phyloP scores from a whole-genome alignment of 2,329 filamentous ascomycete species.

The Rhexocercosporidium sp. region DNA sequence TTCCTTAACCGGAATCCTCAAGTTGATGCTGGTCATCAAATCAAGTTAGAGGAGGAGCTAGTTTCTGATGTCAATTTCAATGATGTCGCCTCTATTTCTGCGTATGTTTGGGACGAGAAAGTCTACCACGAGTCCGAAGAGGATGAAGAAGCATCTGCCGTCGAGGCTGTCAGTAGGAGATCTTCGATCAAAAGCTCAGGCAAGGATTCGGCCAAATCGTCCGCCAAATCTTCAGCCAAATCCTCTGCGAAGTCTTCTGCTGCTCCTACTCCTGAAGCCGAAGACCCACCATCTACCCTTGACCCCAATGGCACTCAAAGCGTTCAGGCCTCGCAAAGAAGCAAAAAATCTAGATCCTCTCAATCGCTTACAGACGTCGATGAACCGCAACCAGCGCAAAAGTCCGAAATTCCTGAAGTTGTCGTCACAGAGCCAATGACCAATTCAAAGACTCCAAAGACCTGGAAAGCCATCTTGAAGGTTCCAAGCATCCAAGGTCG shows the following conservation, averaged over 20 bases:
- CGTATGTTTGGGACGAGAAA: neutral
- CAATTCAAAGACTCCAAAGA: neutral
- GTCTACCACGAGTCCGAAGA: conserved; percentile 12
- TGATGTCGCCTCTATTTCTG: neutral
- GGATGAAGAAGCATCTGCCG: conserved; percentile 2
- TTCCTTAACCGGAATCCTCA: neutral
- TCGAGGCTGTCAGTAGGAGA: neutral
- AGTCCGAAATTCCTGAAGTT: neutral
- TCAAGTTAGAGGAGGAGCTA: neutral
- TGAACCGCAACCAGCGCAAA: conserved; percentile 2
- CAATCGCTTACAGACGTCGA: conserved; percentile 3
- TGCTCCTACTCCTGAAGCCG: conserved; percentile 1
- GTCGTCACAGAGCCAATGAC: neutral
- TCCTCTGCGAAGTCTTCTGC: neutral
- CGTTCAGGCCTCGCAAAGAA: neutral
- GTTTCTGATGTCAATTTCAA: neutral
- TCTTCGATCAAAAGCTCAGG: neutral
- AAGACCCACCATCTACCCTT: neutral
- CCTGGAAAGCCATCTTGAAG: conserved; percentile 6
- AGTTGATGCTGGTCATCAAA: neutral
- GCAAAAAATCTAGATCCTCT: neutral
- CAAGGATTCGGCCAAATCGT: neutral
- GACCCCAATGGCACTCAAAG: conserved; percentile 1
- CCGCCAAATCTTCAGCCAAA: neutral
- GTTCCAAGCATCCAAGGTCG: neutral